Conservation (phyloP, 2,329 filamentous ascomycete genomes). For the Dactylonectria macrodidyma region DNA sequence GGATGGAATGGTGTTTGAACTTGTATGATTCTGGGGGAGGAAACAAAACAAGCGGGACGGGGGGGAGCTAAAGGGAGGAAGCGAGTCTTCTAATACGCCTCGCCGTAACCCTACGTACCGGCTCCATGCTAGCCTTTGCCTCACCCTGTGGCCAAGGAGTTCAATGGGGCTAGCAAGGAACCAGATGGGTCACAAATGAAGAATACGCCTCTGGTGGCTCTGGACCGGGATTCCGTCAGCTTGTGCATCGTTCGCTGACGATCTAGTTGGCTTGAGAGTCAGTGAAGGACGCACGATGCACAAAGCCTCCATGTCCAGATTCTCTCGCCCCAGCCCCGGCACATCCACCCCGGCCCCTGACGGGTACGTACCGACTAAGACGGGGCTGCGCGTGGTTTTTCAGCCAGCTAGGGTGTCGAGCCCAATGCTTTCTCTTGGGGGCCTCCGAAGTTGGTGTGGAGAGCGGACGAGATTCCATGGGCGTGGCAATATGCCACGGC, state of each 20-base stretch:
- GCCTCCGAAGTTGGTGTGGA: slow-evolving; percentile 19
- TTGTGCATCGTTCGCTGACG: slow-evolving; percentile 6
- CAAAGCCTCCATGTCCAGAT: background rate
- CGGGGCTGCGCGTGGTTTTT: slow-evolving; percentile 44
- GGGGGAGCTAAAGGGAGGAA: slow-evolving; percentile 37
- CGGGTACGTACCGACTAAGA: slow-evolving; percentile 13
- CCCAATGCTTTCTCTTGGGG: slow-evolving; percentile 32
- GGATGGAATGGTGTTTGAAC: slow-evolving; percentile 48
- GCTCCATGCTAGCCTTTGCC: slow-evolving; percentile 42
- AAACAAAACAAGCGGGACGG: slow-evolving; percentile 39
- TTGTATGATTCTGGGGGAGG: slow-evolving; percentile 42
- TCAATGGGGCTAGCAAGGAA: slow-evolving; percentile 17
- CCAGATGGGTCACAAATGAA: slow-evolving; percentile 19
- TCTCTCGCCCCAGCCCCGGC: slow-evolving; percentile 3
- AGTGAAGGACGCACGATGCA: background rate
- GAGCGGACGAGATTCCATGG: slow-evolving; percentile 34
- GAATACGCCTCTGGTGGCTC: slow-evolving; percentile 12
- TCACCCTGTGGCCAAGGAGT: slow-evolving; percentile 29
- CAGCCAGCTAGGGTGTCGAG: slow-evolving; percentile 11
- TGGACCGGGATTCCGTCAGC: slow-evolving; percentile 10
- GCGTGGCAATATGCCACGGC: slow-evolving; percentile 44
- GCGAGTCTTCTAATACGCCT: slow-evolving; percentile 44
- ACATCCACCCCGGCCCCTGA: slow-evolving; percentile 7
- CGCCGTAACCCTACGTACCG: slow-evolving; percentile 41
- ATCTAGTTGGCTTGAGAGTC: slow-evolving; percentile 1